Evolutionary conservation across 306 rosid genomes (phyloP).

Genomic region (Gastrolobium bilobum): DNA sequence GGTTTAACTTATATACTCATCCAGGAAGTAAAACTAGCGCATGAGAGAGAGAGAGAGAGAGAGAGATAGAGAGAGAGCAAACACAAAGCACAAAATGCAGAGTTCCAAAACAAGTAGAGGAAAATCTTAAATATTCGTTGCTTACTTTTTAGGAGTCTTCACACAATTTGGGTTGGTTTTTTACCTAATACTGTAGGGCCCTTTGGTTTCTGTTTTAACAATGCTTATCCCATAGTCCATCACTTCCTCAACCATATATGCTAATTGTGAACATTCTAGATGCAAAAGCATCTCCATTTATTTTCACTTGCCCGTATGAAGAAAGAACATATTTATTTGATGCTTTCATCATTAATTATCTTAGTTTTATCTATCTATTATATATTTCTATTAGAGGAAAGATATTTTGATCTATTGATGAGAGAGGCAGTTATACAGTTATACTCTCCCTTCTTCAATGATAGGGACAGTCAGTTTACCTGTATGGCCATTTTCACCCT

Average conservation of each 20-base stretch:
- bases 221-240: constrained; percentile 14
- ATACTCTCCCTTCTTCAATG: constrained; percentile 4
- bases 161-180: constrained; percentile 64
- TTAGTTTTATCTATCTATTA: not conserved
- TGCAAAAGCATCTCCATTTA: constrained; percentile 12
- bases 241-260: not conserved
- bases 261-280: constrained; percentile 2
- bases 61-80: constrained; percentile 18
- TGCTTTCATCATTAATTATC: constrained; percentile 8
- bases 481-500: not conserved
- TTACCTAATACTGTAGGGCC: constrained; percentile 60
- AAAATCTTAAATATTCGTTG: constrained; percentile 48
- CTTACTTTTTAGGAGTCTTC: constrained; percentile 56
- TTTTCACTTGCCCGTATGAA: not conserved
- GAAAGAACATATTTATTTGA: constrained; percentile 18
- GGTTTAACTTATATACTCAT: constrained; percentile 53
- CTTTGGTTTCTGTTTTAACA: constrained; percentile 40
- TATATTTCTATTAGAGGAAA: not conserved
- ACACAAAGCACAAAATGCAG: constrained; percentile 71
- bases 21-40: constrained; percentile 28
- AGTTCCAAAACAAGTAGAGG: constrained; percentile 68
- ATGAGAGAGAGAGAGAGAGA: constrained; percentile 24
- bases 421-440: constrained; percentile 1
- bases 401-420: not conserved
- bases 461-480: constrained; percentile 7